Conservation (phyloP, 2,329 filamentous ascomycete species). For the Helotiales sp. region DNA sequence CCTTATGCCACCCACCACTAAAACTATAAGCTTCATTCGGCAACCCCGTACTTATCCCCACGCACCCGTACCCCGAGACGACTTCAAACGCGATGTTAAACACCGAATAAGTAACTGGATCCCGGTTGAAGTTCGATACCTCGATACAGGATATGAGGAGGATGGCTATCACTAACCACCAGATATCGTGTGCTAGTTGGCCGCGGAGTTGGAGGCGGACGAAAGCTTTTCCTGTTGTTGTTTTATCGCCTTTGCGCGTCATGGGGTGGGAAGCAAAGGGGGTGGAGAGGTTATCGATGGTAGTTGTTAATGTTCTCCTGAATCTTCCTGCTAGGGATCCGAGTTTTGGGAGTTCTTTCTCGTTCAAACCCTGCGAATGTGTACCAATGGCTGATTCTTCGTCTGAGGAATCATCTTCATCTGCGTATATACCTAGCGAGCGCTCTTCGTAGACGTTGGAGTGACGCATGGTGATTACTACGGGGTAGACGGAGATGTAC, state of each 20-base stretch:
- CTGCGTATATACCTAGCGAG: conserved; percentile 58
- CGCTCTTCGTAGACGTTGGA: conserved; percentile 73
- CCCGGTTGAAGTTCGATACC: conserved; percentile 50
- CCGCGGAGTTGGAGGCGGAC: conserved; percentile 53
- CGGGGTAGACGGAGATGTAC: conserved; percentile 65
- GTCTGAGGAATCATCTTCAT: conserved; percentile 17
- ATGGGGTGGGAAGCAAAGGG: neutral
- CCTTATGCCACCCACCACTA: conserved; percentile 51
- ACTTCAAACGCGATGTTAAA: conserved; percentile 63
- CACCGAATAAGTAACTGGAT: conserved; percentile 54
- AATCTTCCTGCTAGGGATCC: conserved; percentile 8
- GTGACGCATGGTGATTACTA: conserved; percentile 64
- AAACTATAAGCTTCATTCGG: conserved; percentile 56
- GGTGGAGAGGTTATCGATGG: neutral
- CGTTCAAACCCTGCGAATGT: neutral
- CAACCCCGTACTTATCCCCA: conserved; percentile 59
- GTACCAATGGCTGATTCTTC: neutral
- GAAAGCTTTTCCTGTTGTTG: conserved; percentile 21
- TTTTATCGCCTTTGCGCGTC: neutral
- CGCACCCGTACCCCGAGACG: conserved; percentile 58
- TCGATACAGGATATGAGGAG: conserved; percentile 62
- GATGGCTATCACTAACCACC: conserved; percentile 62
- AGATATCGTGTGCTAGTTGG: conserved; percentile 66
- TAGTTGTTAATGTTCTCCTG: conserved; percentile 8
- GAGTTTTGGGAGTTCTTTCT: conserved; percentile 4